These are phyloP conservation scores for Potentilla sterilis DNA, from an alignment of 306 rosid species.

Conservation along the genomic window DNA sequence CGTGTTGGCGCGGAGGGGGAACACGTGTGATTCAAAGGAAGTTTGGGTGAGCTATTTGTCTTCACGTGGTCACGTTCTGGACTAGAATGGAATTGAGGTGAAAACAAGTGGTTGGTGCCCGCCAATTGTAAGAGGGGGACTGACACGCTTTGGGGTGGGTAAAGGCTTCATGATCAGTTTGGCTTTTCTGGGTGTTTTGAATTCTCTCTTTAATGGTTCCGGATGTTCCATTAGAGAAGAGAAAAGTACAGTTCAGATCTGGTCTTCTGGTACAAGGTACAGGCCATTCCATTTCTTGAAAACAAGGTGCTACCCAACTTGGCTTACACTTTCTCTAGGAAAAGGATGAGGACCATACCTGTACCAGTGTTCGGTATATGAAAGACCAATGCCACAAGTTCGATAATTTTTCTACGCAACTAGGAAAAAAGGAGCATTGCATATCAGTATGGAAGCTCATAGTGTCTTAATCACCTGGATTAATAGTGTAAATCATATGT, in stretches of 20 bases:
- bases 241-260: neutral
- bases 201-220: neutral
- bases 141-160: neutral
- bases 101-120: neutral
- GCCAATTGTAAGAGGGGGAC: slow-evolving; percentile 12
- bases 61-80: slow-evolving; percentile 19
- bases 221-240: neutral
- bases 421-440: too few species aligned
- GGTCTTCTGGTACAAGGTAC: too few species aligned
- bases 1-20: slow-evolving; percentile 3
- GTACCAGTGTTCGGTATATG: too few species aligned
- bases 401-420: too few species aligned
- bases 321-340: too few species aligned
- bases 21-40: slow-evolving; percentile 26
- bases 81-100: neutral
- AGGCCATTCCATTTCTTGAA: too few species aligned
- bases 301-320: too few species aligned
- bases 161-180: slow-evolving; percentile 14
- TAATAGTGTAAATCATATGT: neutral
- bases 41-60: neutral
- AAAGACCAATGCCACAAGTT: too few species aligned
- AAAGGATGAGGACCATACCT: too few species aligned
- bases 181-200: neutral
- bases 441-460: too few species aligned
- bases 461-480: neutral